Base-by-base conservation (phyloP, 257 asterid genomes). In the Rhazya stricta region DNA sequence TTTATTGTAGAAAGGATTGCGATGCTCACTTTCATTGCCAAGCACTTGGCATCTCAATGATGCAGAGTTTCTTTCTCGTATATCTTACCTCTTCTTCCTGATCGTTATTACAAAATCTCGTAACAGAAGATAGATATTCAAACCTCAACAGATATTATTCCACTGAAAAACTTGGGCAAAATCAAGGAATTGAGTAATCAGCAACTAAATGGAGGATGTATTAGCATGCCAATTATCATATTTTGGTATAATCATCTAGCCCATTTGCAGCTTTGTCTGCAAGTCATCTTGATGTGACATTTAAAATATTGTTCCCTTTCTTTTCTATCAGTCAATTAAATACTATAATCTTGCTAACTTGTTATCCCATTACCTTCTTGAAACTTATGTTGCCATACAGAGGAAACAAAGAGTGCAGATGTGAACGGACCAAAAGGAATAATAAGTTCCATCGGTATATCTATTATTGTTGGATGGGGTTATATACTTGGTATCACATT, bases 341-440 rank as follows among this genome's bases (percentile, higher is more conserved):
- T n/a, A 19, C 54, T 7, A 0, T 23, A 51, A 16, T 32, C 48
- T 30, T 36, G 41, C 29, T 53, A 27, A 60, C 30, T 48, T 39
- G 68, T 29, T 60, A 54, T n/a, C 11, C 7, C 37, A 11, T 71
- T 61, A 57, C 78, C 56, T 80, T 81, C 74, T 65, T 34, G n/a
- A 75, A 77, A 70, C 42, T 48, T 43, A 46, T 77, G 72, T 68
- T 60, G 83, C 71, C 87, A 92, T 97, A 87, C 97, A 73, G 97
- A 91, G 89, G 98, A 92, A 89, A 92, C 98, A 18, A 94, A 87
- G 85, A 82, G 81, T 78, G 97, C 98, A 13, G 97, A 92, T 81
- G 69, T 36, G 76, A 92, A 92, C 60, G 98, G 97, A 19, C 97
- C 97, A 1, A 90, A 81, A 80, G 98, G 98, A 76, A 94, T 94